phyloP scores from a whole-genome alignment of 495 filamentous ascomycete species.

The Trichoderma erinaceum region DNA sequence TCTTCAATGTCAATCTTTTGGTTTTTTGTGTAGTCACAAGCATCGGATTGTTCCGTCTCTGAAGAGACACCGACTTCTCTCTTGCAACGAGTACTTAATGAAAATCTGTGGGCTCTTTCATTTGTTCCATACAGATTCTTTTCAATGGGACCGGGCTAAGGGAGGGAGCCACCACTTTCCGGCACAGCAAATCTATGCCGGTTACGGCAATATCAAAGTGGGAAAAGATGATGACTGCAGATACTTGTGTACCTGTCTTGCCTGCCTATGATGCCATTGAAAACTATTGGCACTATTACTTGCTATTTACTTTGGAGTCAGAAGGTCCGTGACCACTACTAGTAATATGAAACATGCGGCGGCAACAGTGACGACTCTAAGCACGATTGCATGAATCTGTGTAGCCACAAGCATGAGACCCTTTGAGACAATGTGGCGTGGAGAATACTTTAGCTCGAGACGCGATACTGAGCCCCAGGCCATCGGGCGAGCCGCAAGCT shows the following conservation, averaged over 20 bases:
- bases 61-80: neutral
- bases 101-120: neutral
- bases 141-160: neutral
- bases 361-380: too few species aligned
- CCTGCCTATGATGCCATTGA: neutral
- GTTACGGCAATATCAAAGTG: neutral
- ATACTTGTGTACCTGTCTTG: neutral
- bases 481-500: constrained; percentile 5
- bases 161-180: neutral
- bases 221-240: neutral
- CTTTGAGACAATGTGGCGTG: neutral
- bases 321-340: too few species aligned
- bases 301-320: neutral
- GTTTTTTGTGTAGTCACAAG: neutral
- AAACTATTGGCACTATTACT: neutral
- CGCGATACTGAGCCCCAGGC: constrained; percentile 5
- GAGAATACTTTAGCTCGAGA: neutral
- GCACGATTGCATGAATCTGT: neutral
- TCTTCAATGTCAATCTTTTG: neutral
- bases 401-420: too few species aligned
- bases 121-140: constrained; percentile 1
- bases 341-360: too few species aligned
- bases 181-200: neutral
- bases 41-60: neutral
- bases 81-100: neutral